Conservation (phyloP, 192 early-diverging fungal genomes). For the Coemansia sp. region DNA sequence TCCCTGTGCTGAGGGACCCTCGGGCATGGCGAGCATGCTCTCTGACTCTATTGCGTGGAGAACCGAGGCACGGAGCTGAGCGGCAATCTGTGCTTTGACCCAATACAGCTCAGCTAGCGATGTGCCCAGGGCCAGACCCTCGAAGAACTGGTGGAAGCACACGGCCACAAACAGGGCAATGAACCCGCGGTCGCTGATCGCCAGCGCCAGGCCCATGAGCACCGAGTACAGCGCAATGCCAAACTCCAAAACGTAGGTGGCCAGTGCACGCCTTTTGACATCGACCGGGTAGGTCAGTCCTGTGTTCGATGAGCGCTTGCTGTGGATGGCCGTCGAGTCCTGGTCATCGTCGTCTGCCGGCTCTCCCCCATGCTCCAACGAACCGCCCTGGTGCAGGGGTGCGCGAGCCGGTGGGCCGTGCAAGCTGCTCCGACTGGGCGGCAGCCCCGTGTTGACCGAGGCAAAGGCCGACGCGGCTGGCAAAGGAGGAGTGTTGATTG, state of each 20-base stretch:
- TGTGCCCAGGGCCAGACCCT: conserved; percentile 71
- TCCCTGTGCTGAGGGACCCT: not conserved
- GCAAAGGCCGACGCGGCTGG: conserved; percentile 21
- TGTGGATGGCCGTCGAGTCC: conserved; percentile 30
- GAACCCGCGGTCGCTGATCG: conserved; percentile 50
- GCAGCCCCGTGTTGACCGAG: conserved; percentile 5
- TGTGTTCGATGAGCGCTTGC: not conserved
- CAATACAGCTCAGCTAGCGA: conserved; percentile 63
- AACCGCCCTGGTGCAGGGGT: not conserved
- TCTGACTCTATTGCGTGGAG: not conserved
- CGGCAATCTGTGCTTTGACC: conserved; percentile 39
- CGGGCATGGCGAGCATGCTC: not conserved
- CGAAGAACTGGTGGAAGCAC: conserved; percentile 72
- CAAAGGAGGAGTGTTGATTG: conserved; percentile 25
- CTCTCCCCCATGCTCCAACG: not conserved
- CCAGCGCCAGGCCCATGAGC: conserved; percentile 67
- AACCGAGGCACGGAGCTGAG: not conserved
- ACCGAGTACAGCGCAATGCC: conserved; percentile 75
- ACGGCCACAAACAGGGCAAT: conserved; percentile 61
- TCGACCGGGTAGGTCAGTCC: conserved; percentile 7
- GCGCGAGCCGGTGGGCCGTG: not conserved
- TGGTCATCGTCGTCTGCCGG: conserved; percentile 10
- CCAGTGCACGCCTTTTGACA: conserved; percentile 42
- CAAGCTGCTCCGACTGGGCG: not conserved
- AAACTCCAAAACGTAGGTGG: conserved; percentile 67